phyloP scores from a whole-genome alignment of 2,329 filamentous ascomycete species.

The Aspergillus oerlinghausenensis region DNA sequence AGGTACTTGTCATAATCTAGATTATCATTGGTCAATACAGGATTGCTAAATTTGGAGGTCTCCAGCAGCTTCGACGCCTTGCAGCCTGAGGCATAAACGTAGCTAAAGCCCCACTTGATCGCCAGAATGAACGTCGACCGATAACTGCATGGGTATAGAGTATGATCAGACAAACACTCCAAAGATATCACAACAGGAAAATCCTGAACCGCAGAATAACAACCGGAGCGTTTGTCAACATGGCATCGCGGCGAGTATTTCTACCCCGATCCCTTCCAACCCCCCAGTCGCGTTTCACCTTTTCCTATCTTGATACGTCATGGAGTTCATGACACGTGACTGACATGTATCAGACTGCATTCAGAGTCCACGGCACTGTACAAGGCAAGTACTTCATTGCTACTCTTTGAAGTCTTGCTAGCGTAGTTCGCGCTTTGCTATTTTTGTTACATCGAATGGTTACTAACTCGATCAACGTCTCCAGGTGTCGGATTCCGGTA shows the following conservation, averaged over 20 bases:
- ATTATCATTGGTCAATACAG: not conserved
- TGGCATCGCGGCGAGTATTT: conserved; percentile 19
- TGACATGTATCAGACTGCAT: conserved; percentile 29
- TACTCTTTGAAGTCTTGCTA: not conserved
- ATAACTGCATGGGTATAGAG: not conserved
- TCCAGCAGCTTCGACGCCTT: not conserved
- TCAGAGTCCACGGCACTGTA: conserved; percentile 60
- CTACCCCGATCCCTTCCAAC: not conserved
- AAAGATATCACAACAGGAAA: not conserved
- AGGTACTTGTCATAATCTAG: not conserved
- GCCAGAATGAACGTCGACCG: not conserved
- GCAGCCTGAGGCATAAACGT: not conserved
- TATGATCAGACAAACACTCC: not conserved
- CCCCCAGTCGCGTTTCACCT: not conserved
- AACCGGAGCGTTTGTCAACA: conserved; percentile 5
- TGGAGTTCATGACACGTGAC: not conserved
- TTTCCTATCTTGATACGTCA: conserved; percentile 3
- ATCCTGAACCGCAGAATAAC: not conserved
- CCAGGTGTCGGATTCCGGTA: conserved; percentile 34
- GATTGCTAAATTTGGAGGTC: not conserved
- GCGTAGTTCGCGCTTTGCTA: not conserved
- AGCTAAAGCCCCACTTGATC: not conserved
- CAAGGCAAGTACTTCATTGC: conserved; percentile 52
- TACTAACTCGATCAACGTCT: conserved; percentile 1
- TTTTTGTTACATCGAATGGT: not conserved